phyloP scores from a whole-genome alignment of 2,329 filamentous ascomycete species.

The Fonsecaea pugnacius region DNA sequence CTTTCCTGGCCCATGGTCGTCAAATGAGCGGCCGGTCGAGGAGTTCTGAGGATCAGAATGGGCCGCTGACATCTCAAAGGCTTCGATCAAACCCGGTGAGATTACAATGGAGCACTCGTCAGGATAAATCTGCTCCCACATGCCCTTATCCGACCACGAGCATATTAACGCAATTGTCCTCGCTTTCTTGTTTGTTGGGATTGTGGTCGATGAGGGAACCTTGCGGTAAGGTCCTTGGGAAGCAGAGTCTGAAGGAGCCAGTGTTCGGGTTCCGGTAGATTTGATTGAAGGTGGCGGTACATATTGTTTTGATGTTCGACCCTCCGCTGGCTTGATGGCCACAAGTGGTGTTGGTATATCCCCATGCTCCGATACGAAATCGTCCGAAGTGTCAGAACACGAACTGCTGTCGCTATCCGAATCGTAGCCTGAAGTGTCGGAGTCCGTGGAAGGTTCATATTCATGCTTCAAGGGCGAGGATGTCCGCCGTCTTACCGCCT shows the following conservation, averaged over 20 bases:
- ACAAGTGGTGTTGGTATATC: conserved; percentile 49
- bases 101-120: conserved; percentile 67
- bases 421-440: conserved; percentile 63
- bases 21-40: conserved; percentile 31
- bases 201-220: conserved; percentile 47
- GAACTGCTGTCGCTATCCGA: conserved; percentile 54
- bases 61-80: conserved; percentile 60
- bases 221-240: conserved; percentile 72
- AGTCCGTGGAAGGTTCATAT: conserved; percentile 82
- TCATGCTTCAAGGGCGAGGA: conserved; percentile 97
- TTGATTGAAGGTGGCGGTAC: conserved; percentile 48
- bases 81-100: conserved; percentile 67
- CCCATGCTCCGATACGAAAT: conserved; percentile 55
- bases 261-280: conserved; percentile 56
- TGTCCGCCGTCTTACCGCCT: conserved; percentile 65
- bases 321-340: conserved; percentile 43
- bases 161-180: conserved; percentile 65
- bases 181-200: conserved; percentile 52
- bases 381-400: conserved; percentile 59
- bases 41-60: conserved; percentile 43
- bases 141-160: conserved; percentile 66
- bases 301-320: conserved; percentile 46
- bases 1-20: conserved; percentile 38
- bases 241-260: conserved; percentile 79
- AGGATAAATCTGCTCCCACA: conserved; percentile 65